phyloP scores from a whole-genome alignment of 2,329 filamentous ascomycete species.

The Exophiala calicioides region DNA sequence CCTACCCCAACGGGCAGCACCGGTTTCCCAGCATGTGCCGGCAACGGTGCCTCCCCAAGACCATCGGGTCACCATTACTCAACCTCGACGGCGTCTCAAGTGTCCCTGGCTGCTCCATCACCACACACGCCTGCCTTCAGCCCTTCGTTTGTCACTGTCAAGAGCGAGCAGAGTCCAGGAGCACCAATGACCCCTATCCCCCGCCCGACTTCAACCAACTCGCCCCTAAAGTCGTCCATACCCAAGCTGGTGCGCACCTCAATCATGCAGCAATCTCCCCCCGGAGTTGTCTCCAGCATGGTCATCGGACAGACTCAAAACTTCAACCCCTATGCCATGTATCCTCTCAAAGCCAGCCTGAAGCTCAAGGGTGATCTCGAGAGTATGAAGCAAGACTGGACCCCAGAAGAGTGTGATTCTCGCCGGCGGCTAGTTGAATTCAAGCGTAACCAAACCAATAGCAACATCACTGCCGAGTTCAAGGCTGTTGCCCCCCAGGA shows the following conservation, averaged over 20 bases:
- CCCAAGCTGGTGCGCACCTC: constrained; percentile 69
- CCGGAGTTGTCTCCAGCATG: constrained; percentile 47
- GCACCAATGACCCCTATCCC: constrained; percentile 42
- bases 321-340: constrained; percentile 79
- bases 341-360: constrained; percentile 75
- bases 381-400: constrained; percentile 81
- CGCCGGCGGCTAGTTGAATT: constrained; percentile 88
- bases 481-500: constrained; percentile 76
- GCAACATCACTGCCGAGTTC: constrained; percentile 79
- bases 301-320: constrained; percentile 39
- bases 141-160: constrained; percentile 49
- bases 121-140: constrained; percentile 52
- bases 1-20: constrained; percentile 49
- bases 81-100: constrained; percentile 43
- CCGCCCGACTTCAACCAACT: constrained; percentile 44
- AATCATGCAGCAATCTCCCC: constrained; percentile 60
- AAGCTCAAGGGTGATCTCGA: constrained; percentile 85
- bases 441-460: constrained; percentile 76
- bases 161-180: constrained; percentile 46
- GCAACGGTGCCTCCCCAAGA: constrained; percentile 43
- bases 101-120: constrained; percentile 50
- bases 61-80: constrained; percentile 45
- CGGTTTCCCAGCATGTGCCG: constrained; percentile 43
- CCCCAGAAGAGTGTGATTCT: constrained; percentile 73
- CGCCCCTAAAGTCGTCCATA: constrained; percentile 49